A percentile compares a stretch with the other conserved stretches of the same genome.
phyloP scores from a whole-genome alignment of 768 basidiomycete genomes.

The Baorangia bicolor region DNA sequence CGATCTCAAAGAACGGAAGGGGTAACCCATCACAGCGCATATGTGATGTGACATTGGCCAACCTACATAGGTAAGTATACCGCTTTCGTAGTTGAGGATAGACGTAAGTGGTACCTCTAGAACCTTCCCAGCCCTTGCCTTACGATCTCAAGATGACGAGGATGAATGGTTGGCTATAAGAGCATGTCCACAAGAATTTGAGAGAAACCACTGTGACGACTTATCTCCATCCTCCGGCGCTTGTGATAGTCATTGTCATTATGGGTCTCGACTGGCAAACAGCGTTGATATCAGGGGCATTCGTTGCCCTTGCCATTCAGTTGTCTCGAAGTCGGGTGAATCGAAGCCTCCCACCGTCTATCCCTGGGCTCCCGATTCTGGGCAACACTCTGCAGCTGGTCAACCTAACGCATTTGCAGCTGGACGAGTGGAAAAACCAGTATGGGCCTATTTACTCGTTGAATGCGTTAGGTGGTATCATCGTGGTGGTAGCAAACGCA shows the following conservation, averaged over 20 bases:
- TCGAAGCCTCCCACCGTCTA: slow-evolving; percentile 6
- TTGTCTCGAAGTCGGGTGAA: not conserved
- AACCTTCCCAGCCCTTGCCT: not conserved
- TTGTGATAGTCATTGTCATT: not conserved
- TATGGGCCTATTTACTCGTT: slow-evolving; percentile 10
- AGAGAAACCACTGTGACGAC: not conserved
- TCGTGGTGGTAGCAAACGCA: slow-evolving; percentile 11
- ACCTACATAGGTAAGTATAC: not conserved
- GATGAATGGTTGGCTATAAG: not conserved
- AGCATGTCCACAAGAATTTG: not conserved
- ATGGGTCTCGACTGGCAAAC: not conserved
- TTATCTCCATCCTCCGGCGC: not conserved
- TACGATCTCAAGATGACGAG: not conserved
- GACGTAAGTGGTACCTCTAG: not conserved
- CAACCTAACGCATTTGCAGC: slow-evolving; percentile 4
- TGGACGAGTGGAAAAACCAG: slow-evolving; percentile 11
- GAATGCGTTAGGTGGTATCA: slow-evolving; percentile 3
- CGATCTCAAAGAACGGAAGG: not conserved
- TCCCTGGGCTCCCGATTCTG: slow-evolving; percentile 4
- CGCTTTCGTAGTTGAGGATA: not conserved
- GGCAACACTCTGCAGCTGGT: slow-evolving; percentile 5
- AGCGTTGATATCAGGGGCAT: not conserved
- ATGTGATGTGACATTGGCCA: not conserved
- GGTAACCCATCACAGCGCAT: not conserved
- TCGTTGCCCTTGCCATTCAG: not conserved